Evolutionary conservation across 129 eudicot species (phyloP), one percentile per base, ranked within the genome.

Genomic region (Tagetes patula): DNA sequence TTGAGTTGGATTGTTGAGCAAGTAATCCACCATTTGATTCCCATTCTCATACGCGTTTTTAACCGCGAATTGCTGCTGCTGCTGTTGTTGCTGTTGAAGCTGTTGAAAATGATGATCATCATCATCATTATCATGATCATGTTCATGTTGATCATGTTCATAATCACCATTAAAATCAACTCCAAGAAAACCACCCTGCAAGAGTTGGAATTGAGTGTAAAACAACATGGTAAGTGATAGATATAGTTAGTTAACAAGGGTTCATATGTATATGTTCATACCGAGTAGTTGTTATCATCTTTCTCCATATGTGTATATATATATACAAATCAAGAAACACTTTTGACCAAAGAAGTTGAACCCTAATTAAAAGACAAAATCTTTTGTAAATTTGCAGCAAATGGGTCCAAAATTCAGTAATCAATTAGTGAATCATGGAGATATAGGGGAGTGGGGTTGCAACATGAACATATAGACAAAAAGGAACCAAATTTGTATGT

Each of bases 241-340:
- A 76, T 66, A 67, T 54, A 6, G 54, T 2, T n/a, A 54, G 27
- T 64, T 34, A 45, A 12, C 37, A 33, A 36, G 47, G 27, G 27
- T 20, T 20, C 27, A 20, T 20, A 20, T 20, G 27, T 42, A 77
- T 14, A 55, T 79, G 55, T 70, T 39, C 84, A 70, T 87, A 93
- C 96, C 85, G 85, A 58, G 78, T 78, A 93, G 77, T 86, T 86
- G 64, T 76, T 83, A 65, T 93, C 96, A 77, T 86, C 87, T 87
- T 86, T 87, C 86, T 87, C 92, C 97, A 92, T 86, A 50, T 69
- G 39, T 75, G 54, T 77, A 20, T 60, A 8, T 43, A 69, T 71
- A 59, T 59, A 60, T 59, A 70, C 65, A 62, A 65, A 55, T 54
- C 82, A 53, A 78, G 77, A 78, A 71, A 65, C 53, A 48, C 66